A percentile compares a stretch with the other conserved stretches of the same genome.
Evolutionary conservation across 768 basidiomycete species (phyloP).

Genomic region (Favolaschia claudopus): DNA sequence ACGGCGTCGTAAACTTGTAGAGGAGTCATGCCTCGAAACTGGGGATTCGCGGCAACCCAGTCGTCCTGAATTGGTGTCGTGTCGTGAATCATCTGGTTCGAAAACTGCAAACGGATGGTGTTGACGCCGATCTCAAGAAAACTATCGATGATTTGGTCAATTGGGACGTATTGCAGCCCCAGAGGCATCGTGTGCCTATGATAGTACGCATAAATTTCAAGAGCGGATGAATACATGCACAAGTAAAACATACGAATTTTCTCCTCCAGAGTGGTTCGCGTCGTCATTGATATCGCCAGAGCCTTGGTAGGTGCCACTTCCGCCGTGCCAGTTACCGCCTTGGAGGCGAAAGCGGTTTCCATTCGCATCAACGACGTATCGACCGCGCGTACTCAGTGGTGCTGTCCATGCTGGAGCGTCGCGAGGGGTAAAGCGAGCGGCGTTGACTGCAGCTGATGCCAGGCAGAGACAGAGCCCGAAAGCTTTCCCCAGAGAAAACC

Average conservation of each 20-base stretch:
- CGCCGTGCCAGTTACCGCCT: conserved; percentile 21
- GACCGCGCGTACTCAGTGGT: conserved; percentile 21
- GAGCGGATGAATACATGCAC: too few species aligned
- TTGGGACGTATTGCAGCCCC: conserved; percentile 27
- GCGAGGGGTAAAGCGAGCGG: background rate
- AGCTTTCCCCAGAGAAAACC: too few species aligned
- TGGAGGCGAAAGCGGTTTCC: conserved; percentile 18
- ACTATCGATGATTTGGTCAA: conserved; percentile 24
- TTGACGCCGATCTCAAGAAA: conserved; percentile 22
- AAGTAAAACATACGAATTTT: conserved; percentile 17
- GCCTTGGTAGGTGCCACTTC: conserved; percentile 17
- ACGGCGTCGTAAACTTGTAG: conserved; percentile 26
- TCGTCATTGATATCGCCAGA: conserved; percentile 22
- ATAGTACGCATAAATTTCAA: too few species aligned
- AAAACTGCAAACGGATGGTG: conserved; percentile 25
- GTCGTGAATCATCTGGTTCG: conserved; percentile 26
- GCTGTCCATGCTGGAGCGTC: conserved; percentile 1
- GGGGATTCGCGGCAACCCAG: conserved; percentile 27
- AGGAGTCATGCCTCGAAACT: conserved; percentile 23
- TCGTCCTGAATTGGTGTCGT: conserved; percentile 3
- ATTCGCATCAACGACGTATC: conserved; percentile 18
- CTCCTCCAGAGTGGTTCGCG: conserved; percentile 14
- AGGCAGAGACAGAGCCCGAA: too few species aligned
- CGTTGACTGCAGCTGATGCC: background rate
- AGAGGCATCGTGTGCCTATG: conserved; percentile 28